Base-by-base conservation (phyloP, 208 protist species). In the Sergeia podlipaevii region DNA sequence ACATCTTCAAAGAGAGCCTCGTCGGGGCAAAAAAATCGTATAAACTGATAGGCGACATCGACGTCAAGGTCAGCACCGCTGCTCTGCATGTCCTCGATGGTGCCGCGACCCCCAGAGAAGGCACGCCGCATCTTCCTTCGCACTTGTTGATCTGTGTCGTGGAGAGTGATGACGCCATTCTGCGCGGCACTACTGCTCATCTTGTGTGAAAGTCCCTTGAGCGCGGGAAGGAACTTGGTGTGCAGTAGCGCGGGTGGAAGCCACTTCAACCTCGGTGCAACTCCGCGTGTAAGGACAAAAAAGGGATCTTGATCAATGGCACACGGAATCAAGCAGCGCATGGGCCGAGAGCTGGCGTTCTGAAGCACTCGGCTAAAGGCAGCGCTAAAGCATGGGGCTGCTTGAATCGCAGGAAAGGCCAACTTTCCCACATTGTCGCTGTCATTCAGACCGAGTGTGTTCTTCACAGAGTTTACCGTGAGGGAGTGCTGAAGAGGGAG, bases 321-420 rank as follows among this genome's bases (percentile, higher is more conserved):
- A 64, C 98, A 99, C 4, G 98, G 98, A 49, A 99, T 97, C 23
- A 99, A 80, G 75, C 98, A 99, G 23, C 78, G 69, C 60, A 98
- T 65, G 37, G 84, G 80, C 5, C 26, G 21, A 23, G 51, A 51
- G 17, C 28, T 42, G 3, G 33, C 37, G 41, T 51, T 45, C 30
- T 59, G 64, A 50, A 99, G 97, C 10, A 99, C 93, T 36, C 85
- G 71, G 13, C 78, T 75, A 64, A 99, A 99, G 28, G 96, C 65
- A 36, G 61, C 83, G 65, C 78, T 75, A 62, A 99, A 99, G 47
- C 94, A 97, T 20, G 98, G 97, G 5, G 97, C 97, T 1, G 95
- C 97, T 76, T 99, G 98, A 26, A 98, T 90, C 4, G 98, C 96
- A 26, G 98, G 96, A 67, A 99, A 99, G 18, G 93, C 81, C 23